phyloP scores from a whole-genome alignment of 371 early-diverging fungal genomes.

The Circinella minor region DNA sequence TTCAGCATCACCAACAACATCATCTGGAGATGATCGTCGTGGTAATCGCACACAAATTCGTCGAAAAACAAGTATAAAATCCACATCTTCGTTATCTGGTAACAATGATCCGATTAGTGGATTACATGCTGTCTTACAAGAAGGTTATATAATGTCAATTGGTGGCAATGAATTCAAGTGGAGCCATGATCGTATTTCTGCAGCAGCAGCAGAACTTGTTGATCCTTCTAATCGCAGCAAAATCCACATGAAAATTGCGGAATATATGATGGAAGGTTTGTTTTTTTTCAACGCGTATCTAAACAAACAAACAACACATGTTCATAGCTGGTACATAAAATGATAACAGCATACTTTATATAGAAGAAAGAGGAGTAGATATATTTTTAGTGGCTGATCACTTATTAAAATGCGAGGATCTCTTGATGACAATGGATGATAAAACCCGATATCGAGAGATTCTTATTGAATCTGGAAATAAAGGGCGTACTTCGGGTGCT shows the following conservation, averaged over 20 bases:
- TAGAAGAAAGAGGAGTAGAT: constrained; percentile 29
- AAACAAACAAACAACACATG: no score
- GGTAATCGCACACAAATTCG: not conserved
- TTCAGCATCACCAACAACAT: not conserved
- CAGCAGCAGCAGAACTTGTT: constrained; percentile 53
- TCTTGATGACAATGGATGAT: constrained; percentile 25
- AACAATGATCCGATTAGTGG: constrained; percentile 42
- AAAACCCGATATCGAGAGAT: constrained; percentile 29
- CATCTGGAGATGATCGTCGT: not conserved
- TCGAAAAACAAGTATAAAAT: not conserved
- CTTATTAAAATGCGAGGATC: constrained; percentile 36
- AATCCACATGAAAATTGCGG: constrained; percentile 46
- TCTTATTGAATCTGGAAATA: constrained; percentile 40
- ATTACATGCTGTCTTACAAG: constrained; percentile 49
- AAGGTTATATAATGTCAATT: constrained; percentile 47
- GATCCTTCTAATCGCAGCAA: constrained; percentile 32
- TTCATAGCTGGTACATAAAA: no score
- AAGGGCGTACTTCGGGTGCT: constrained; percentile 43
- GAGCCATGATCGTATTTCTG: constrained; percentile 53
- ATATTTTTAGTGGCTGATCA: constrained; percentile 45
- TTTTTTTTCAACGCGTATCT: not conserved
- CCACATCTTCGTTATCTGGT: constrained; percentile 9
- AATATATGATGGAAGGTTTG: constrained; percentile 33
- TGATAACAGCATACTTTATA: not conserved
- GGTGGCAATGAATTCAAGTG: constrained; percentile 51